A percentile compares a stretch with the other conserved stretches of the same genome.
Conservation (phyloP, 2,329 filamentous ascomycete genomes). For the Emmonsiellopsis sp. region DNA sequence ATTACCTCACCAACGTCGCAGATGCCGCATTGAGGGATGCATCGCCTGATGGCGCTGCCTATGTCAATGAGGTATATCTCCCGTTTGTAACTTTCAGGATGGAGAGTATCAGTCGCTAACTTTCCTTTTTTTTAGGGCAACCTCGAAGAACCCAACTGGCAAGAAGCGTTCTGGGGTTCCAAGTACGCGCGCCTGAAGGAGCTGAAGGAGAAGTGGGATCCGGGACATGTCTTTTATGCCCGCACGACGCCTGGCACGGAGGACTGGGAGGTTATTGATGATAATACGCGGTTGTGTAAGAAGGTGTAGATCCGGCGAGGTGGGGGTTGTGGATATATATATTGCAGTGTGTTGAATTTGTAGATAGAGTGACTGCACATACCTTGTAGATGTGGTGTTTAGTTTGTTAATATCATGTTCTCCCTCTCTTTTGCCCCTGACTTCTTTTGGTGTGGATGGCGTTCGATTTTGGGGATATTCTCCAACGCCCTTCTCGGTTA, state of each 20-base stretch:
- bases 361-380: neutral
- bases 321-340: neutral
- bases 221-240: slow-evolving; percentile 37
- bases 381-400: neutral
- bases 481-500: neutral
- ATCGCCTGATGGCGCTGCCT: neutral
- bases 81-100: neutral
- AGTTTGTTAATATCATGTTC: neutral
- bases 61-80: neutral
- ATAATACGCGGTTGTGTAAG: neutral
- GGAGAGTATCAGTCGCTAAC: neutral
- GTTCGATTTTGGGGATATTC: too few species aligned
- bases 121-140: neutral
- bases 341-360: neutral
- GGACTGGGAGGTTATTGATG: slow-evolving; percentile 2
- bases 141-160: slow-evolving; percentile 24
- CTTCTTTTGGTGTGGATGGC: neutral
- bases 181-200: slow-evolving; percentile 26
- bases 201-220: slow-evolving; percentile 34
- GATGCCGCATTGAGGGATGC: neutral
- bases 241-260: slow-evolving; percentile 43
- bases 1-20: neutral
- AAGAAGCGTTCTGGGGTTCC: slow-evolving; percentile 31
- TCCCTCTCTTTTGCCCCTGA: neutral
- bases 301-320: neutral